A percentile compares a stretch with the other conserved stretches of the same genome.
phyloP scores from a whole-genome alignment of 179 eudicot genomes.

The Dionaea muscipula region DNA sequence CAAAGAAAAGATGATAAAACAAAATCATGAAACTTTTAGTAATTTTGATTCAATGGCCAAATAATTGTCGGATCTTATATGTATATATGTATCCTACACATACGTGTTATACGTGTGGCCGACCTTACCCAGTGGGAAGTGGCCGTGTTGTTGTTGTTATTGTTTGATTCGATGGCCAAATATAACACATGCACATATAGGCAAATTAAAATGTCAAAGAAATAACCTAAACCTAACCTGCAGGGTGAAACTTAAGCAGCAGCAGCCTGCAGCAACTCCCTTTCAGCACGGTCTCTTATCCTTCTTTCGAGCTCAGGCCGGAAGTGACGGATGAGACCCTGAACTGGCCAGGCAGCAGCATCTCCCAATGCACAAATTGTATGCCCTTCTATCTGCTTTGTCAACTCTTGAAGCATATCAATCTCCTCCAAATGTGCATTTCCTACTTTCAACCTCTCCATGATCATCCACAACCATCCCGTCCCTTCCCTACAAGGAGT shows the following conservation, averaged over 20 bases:
- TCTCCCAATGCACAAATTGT: constrained; percentile 95
- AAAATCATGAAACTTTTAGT: too few relatives aligned
- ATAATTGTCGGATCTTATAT: too few relatives aligned
- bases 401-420: constrained; percentile 94
- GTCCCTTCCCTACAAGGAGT: constrained; percentile 98
- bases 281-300: constrained; percentile 73
- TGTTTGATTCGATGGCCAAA: too few relatives aligned
- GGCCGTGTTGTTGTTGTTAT: too few relatives aligned
- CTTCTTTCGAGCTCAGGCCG: constrained; percentile 94
- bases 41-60: too few relatives aligned
- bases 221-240: constrained; percentile 28
- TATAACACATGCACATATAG: too few relatives aligned
- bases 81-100: too few relatives aligned
- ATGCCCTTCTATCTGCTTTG: constrained; percentile 97
- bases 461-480: constrained; percentile 93
- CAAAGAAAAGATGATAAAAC: too few relatives aligned
- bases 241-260: constrained; percentile 27
- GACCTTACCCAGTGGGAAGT: too few relatives aligned
- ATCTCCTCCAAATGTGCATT: constrained; percentile 93
- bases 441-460: constrained; percentile 90
- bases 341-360: constrained; percentile 99
- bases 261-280: constrained; percentile 59
- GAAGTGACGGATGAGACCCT: constrained; percentile 92
- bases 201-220: constrained; percentile 4
- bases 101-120: too few relatives aligned